Evolutionary conservation across 139 green algal species (phyloP), one percentile per base, ranked within the genome.

Genomic region (Axilococcus clingmanii): DNA sequence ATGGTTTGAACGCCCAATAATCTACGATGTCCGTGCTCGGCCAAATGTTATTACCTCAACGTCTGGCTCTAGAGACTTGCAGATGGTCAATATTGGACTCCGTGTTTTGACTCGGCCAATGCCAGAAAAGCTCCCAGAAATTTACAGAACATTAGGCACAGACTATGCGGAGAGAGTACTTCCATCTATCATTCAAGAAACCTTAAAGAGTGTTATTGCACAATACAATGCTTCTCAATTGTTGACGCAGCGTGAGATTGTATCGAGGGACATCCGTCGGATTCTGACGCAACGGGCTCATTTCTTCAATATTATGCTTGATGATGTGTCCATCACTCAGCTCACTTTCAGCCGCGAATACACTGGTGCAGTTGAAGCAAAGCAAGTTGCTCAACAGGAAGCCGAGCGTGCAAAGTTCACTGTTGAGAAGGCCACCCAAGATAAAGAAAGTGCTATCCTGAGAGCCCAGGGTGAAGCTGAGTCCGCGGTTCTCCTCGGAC

Each of bases 271-370:
- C 69, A 97, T 99, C 59, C 75, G 86, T 6, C 61, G 82, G 4
- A 91, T 94, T 31, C 75, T 99, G 41, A 85, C 80, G 12, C 75
- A 95, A 66, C 75, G 92, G 4, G 92, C 90, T 5, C 48, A 47
- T 15, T 78, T 79, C 58, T 99, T 99, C 72, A 87, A 96, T 72
- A 93, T 99, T n/a, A 59, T 93, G 19, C 61, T 99, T 30, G 92
- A 99, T 37, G 92, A 99, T 57, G 92, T 99, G 35, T 97, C 92
- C 46, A 97, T 99, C 74, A 99, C 91, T 40, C 55, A 98, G 38
- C 78, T 99, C 17, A 96, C 83, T 19, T 99, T 99, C 78, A 79
- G 69, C 53, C 75, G 84, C 30, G 85, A 96, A 75, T 99, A 98
- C 72, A 97, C 91, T 4, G 61, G 70, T 5, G 92, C 92, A 7